Evolutionary conservation across 345 rosid species (phyloP).

Genomic region (Anastatica hierochuntica): DNA sequence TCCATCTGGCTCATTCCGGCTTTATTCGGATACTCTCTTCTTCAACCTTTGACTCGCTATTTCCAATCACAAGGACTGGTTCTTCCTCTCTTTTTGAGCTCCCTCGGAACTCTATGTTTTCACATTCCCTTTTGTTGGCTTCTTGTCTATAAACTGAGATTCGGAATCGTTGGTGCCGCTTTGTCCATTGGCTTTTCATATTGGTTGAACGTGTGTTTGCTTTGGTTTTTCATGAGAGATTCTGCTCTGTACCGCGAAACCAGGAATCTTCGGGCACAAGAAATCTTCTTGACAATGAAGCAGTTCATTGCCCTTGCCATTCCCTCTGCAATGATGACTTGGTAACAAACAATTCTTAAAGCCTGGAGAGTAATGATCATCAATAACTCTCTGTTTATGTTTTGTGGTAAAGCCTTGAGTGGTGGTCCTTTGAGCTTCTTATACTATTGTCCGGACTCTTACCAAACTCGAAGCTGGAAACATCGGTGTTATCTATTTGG

Average conservation of each 20-base stretch:
- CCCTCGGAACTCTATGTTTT: conserved; percentile 29
- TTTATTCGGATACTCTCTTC: conserved; percentile 32
- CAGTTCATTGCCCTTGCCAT: conserved; percentile 25
- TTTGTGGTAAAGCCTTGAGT: conserved; percentile 32
- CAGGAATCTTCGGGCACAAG: background rate
- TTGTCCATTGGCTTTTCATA: conserved; percentile 24
- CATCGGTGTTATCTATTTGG: conserved; percentile 51
- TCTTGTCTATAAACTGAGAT: conserved; percentile 27
- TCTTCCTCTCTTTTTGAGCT: conserved; percentile 32
- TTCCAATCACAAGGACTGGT: conserved; percentile 39
- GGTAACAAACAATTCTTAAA: conserved; percentile 25
- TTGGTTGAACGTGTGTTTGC: conserved; percentile 34
- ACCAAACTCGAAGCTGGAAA: conserved; percentile 44
- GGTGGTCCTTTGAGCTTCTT: conserved; percentile 49
- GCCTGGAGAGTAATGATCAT: background rate
- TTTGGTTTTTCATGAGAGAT: conserved; percentile 25
- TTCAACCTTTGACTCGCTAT: conserved; percentile 33
- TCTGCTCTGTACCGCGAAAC: conserved; percentile 22
- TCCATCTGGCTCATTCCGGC: conserved; percentile 38
- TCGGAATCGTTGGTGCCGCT: conserved; percentile 37
- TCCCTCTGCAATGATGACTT: conserved; percentile 47
- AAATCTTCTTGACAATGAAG: conserved; percentile 18
- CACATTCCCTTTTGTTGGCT: conserved; percentile 39
- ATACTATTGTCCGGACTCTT: conserved; percentile 39
- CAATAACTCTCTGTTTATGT: background rate